Percentiles rank a stretch among this genome's conserved stretches.
Evolutionary conservation across 2,329 filamentous ascomycete genomes (phyloP).

Genomic region (Chrysoporthe austroafricana): DNA sequence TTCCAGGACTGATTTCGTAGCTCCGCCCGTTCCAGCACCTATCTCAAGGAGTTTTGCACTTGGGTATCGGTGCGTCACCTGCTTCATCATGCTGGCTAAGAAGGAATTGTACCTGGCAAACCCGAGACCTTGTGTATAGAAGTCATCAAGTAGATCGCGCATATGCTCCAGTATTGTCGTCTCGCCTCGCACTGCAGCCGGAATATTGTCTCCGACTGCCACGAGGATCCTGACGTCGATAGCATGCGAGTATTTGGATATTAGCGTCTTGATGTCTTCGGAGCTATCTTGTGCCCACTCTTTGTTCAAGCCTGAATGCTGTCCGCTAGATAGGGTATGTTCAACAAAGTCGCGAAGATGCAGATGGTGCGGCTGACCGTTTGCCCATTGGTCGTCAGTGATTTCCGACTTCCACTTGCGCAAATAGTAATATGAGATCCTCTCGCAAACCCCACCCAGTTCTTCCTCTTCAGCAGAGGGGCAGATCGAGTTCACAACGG

Average conservation of each 20-base stretch:
- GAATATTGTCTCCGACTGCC: slow-evolving; percentile 38
- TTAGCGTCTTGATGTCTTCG: slow-evolving; percentile 20
- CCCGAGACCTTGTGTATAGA: slow-evolving; percentile 32
- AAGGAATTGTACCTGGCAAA: slow-evolving; percentile 37
- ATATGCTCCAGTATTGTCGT: slow-evolving; percentile 39
- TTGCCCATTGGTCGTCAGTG: slow-evolving; percentile 31
- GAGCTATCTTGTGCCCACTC: no score
- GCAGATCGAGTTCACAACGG: slow-evolving; percentile 4
- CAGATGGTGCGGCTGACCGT: slow-evolving; percentile 28
- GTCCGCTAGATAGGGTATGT: slow-evolving; percentile 25
- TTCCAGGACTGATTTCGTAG: slow-evolving; percentile 38
- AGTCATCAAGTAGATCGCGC: slow-evolving; percentile 36
- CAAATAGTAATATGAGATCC: slow-evolving; percentile 34
- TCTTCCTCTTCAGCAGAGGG: slow-evolving; percentile 24
- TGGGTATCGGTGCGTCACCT: slow-evolving; percentile 37
- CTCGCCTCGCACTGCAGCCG: slow-evolving; percentile 38
- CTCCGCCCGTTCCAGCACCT: slow-evolving; percentile 37
- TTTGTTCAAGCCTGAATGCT: slow-evolving; percentile 29
- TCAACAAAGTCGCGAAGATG: slow-evolving; percentile 31
- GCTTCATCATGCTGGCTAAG: slow-evolving; percentile 34
- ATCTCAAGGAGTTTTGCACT: slow-evolving; percentile 43
- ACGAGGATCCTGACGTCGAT: slow-evolving; percentile 33
- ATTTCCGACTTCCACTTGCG: slow-evolving; percentile 31
- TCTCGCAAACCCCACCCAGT: slow-evolving; percentile 29
- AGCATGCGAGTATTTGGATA: slow-evolving; percentile 1